Evolutionary conservation across 75 land plant species (phyloP).

Genomic region (Azolla pinnata): DNA sequence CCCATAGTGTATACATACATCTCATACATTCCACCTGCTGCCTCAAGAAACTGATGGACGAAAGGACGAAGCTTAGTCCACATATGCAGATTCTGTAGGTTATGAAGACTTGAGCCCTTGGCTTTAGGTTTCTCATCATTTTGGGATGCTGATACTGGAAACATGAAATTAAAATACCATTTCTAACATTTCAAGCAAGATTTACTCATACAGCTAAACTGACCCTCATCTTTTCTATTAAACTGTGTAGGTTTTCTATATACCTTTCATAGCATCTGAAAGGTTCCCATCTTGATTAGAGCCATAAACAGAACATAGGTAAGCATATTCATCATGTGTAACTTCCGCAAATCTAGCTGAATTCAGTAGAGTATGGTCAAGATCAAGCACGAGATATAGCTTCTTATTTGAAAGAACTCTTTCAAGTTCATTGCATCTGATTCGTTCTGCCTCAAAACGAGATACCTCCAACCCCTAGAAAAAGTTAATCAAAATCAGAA

Average conservation of each 20-base stretch:
- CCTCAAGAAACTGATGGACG: constrained; percentile 62
- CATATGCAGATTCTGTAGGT: constrained; percentile 50
- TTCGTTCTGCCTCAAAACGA: constrained; percentile 43
- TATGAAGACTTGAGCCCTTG: constrained; percentile 41
- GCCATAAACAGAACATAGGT: constrained; percentile 8
- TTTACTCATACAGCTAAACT: neutral
- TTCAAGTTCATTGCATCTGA: constrained; percentile 52
- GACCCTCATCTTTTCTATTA: no score
- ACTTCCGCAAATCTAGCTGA: constrained; percentile 57
- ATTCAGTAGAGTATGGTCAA: constrained; percentile 94
- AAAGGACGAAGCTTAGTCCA: constrained; percentile 92
- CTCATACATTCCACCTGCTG: constrained; percentile 74
- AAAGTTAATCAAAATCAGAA: neutral
- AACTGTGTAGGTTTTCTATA: no score
- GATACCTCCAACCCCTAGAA: constrained; percentile 60
- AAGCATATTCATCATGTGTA: constrained; percentile 42
- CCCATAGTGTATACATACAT: constrained; percentile 98
- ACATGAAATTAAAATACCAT: neutral
- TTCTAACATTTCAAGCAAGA: neutral
- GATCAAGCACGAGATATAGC: constrained; percentile 65
- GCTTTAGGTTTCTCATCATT: constrained; percentile 6
- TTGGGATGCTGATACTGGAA: neutral
- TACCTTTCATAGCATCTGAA: neutral
- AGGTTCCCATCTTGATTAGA: neutral
- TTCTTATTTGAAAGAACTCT: constrained; percentile 40